A percentile compares a stretch with the other conserved stretches of the same genome.
These are phyloP conservation scores for Aspergillus sp. DNA, from an alignment of 2,329 filamentous ascomycete species.

Conservation along the genomic window DNA sequence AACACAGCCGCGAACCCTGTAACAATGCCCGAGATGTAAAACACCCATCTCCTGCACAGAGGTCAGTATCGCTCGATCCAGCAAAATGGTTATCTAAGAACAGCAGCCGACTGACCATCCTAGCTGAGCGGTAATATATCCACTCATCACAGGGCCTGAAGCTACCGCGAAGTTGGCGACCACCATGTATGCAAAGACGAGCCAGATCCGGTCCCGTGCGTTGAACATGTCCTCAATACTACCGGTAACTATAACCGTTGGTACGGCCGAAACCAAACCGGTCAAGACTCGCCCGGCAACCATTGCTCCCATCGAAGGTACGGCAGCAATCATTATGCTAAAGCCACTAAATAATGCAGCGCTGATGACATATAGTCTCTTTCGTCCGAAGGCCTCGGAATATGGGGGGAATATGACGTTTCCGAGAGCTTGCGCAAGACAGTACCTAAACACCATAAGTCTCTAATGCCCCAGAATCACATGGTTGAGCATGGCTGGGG, in stretches of 20 bases:
- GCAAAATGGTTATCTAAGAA: too few species aligned
- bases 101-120: slow-evolving; percentile 34
- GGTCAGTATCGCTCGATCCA: not conserved
- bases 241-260: slow-evolving; percentile 46
- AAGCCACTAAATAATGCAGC: slow-evolving; percentile 22
- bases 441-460: slow-evolving; percentile 19
- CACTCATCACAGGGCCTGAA: slow-evolving; percentile 45
- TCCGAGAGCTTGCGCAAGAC: slow-evolving; percentile 28
- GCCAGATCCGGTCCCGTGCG: slow-evolving; percentile 44
- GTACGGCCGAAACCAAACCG: slow-evolving; percentile 48
- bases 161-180: slow-evolving; percentile 43
- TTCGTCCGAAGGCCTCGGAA: slow-evolving; percentile 36
- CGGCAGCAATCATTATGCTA: slow-evolving; percentile 36
- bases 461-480: not conserved
- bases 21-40: slow-evolving; percentile 41
- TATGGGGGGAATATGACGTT: slow-evolving; percentile 31
- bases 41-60: slow-evolving; percentile 45
- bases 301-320: slow-evolving; percentile 33
- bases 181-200: slow-evolving; percentile 45
- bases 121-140: slow-evolving; percentile 36
- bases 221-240: slow-evolving; percentile 53
- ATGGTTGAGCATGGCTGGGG: not conserved
- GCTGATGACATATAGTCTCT: slow-evolving; percentile 29
- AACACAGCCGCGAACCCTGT: slow-evolving; percentile 32
- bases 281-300: slow-evolving; percentile 42